These are phyloP conservation scores for Vitis hybrid DNA, from an alignment of 177 flowering plant genomes.

Conservation along the genomic window DNA sequence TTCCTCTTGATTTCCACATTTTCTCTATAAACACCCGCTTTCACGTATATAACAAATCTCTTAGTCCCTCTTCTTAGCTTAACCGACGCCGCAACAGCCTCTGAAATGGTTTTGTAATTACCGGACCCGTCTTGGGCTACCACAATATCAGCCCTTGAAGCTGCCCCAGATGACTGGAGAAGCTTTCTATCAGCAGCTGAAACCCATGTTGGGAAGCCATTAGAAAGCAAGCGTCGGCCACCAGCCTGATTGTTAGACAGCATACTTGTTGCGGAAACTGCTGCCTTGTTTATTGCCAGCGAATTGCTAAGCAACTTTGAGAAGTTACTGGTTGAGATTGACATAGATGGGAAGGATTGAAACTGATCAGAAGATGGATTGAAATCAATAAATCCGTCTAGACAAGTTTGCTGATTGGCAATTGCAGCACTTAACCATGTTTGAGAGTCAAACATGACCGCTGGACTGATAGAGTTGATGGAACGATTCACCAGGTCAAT, in stretches of 20 bases:
- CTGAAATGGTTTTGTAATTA: slow-evolving; percentile 38
- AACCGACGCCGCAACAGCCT: slow-evolving; percentile 33
- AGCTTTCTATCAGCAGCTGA: slow-evolving; percentile 34
- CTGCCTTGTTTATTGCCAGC: slow-evolving; percentile 38
- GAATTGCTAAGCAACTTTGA: slow-evolving; percentile 53
- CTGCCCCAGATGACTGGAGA: slow-evolving; percentile 17
- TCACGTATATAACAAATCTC: slow-evolving; percentile 25
- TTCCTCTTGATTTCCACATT: slow-evolving; percentile 25
- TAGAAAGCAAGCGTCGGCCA: slow-evolving; percentile 21
- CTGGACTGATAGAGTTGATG: slow-evolving; percentile 8
- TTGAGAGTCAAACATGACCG: slow-evolving; percentile 19
- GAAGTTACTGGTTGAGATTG: slow-evolving; percentile 18
- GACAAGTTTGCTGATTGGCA: slow-evolving; percentile 49
- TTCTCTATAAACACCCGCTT: slow-evolving; percentile 27
- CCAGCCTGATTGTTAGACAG: slow-evolving; percentile 2
- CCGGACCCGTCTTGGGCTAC: slow-evolving; percentile 57
- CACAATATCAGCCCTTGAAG: slow-evolving; percentile 29
- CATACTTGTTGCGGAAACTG: background rate
- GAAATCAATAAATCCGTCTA: slow-evolving; percentile 47
- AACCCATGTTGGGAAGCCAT: slow-evolving; percentile 35
- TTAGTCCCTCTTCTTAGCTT: slow-evolving; percentile 6
- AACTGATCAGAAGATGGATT: slow-evolving; percentile 21
- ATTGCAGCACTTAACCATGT: slow-evolving; percentile 60
- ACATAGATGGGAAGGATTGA: slow-evolving; percentile 20
- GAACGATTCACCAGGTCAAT: slow-evolving; percentile 36